Percentiles rank a stretch among this genome's conserved stretches.
Evolutionary conservation across 2,329 filamentous ascomycete genomes (phyloP).

Genomic region (Phaeosphaeriaceae sp.): DNA sequence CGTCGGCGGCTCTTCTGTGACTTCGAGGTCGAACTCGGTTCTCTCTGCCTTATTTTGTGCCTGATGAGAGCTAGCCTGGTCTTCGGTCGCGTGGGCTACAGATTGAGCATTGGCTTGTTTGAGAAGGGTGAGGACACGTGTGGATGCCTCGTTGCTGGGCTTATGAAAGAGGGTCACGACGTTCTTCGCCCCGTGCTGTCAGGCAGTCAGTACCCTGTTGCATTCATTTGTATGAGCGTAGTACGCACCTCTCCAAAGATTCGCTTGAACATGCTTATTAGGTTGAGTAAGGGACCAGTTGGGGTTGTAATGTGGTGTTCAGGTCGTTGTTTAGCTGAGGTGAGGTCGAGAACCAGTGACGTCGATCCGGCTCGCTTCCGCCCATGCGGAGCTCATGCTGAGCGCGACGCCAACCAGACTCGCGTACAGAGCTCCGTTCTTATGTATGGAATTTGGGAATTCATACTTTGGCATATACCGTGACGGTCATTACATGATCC

Average conservation of each 20-base stretch:
- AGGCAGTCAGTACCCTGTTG: constrained; percentile 17
- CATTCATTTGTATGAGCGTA: neutral
- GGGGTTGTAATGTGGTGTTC: constrained; percentile 12
- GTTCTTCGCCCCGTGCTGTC: constrained; percentile 64
- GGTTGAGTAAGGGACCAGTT: constrained; percentile 7
- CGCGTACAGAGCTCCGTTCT: neutral
- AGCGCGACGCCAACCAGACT: neutral
- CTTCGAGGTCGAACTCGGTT: constrained; percentile 83
- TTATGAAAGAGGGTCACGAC: constrained; percentile 97
- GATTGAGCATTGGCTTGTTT: constrained; percentile 80
- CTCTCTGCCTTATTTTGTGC: constrained; percentile 65
- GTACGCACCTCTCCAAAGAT: constrained; percentile 55
- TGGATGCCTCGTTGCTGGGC: constrained; percentile 74
- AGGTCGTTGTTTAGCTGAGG: constrained; percentile 13
- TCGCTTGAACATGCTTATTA: constrained; percentile 52
- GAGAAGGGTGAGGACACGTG: constrained; percentile 75
- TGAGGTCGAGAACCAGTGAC: constrained; percentile 33
- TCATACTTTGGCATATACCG: no score
- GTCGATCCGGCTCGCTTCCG: constrained; percentile 27
- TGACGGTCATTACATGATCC: neutral
- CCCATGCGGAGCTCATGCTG: neutral
- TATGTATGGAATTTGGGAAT: neutral
- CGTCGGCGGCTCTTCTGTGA: constrained; percentile 82
- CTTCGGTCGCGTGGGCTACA: constrained; percentile 70
- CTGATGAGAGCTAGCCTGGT: constrained; percentile 73